Percentiles rank a stretch among this genome's conserved stretches.
phyloP scores from a whole-genome alignment of 352 stramenopile genomes.

The Globisporangium nunn region DNA sequence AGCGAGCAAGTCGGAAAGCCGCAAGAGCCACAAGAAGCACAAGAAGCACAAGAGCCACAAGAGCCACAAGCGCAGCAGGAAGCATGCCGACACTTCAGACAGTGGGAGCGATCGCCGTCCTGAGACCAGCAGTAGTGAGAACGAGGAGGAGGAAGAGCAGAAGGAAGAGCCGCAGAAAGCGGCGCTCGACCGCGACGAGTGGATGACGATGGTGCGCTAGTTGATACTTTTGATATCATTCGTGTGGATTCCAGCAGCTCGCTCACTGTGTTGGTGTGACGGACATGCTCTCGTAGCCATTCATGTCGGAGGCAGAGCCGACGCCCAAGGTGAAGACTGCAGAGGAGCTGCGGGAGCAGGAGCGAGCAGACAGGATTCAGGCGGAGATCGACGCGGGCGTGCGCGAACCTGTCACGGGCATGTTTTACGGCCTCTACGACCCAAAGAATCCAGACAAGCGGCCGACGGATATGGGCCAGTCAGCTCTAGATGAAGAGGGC shows the following conservation, averaged over 20 bases:
- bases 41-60: constrained; percentile 12
- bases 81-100: constrained; percentile 22
- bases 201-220: constrained; percentile 65
- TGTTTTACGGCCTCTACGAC: constrained; percentile 78
- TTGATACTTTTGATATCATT: neutral
- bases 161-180: neutral
- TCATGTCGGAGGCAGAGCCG: constrained; percentile 23
- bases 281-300: constrained; percentile 28
- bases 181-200: constrained; percentile 57
- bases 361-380: constrained; percentile 54
- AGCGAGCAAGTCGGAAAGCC: neutral
- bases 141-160: neutral
- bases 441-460: constrained; percentile 59
- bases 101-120: constrained; percentile 11
- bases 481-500: constrained; percentile 12
- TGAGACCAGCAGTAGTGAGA: constrained; percentile 9
- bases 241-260: neutral
- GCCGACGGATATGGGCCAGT: constrained; percentile 6
- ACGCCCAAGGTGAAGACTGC: constrained; percentile 28
- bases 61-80: constrained; percentile 19
- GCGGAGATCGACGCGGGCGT: constrained; percentile 69
- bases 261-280: neutral
- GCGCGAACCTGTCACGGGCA: constrained; percentile 66
- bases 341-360: constrained; percentile 31
- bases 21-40: constrained; percentile 12